Evolutionary conservation across 495 filamentous ascomycete species (phyloP).

Genomic region (Aspergillus steynii): DNA sequence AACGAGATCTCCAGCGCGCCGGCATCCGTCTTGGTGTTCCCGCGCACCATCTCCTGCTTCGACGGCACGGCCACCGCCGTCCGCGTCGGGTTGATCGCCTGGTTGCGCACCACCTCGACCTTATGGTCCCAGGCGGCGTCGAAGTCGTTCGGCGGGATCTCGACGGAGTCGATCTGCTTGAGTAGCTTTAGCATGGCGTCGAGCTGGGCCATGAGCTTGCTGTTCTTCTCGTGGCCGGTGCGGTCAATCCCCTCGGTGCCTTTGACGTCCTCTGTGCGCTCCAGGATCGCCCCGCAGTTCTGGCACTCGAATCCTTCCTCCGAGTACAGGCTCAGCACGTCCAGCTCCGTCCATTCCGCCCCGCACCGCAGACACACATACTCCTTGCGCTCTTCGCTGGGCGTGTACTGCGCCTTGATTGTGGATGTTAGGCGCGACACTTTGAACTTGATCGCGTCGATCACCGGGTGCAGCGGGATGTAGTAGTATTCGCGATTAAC

Average conservation of each 20-base stretch:
- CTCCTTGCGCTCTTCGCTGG: constrained; percentile 84
- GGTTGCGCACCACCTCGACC: constrained; percentile 50
- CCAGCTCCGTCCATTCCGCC: constrained; percentile 79
- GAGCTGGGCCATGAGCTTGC: constrained; percentile 82
- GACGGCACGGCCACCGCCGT: constrained; percentile 42
- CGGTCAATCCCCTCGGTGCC: constrained; percentile 53
- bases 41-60: constrained; percentile 64
- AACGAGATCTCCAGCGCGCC: constrained; percentile 77
- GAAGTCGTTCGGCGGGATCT: constrained; percentile 85
- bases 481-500: constrained; percentile 91
- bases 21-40: constrained; percentile 63
- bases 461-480: constrained; percentile 88
- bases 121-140: constrained; percentile 67
- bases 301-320: constrained; percentile 76
- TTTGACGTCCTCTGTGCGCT: constrained; percentile 63
- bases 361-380: constrained; percentile 81
- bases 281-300: constrained; percentile 71
- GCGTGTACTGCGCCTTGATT: constrained; percentile 78
- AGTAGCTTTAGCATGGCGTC: constrained; percentile 80
- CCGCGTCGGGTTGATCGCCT: constrained; percentile 56
- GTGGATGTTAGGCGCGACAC: constrained; percentile 80
- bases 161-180: constrained; percentile 77
- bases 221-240: constrained; percentile 83
- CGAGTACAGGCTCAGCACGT: constrained; percentile 71
- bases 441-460: constrained; percentile 96